Evolutionary conservation across 176 grass and related monocot species (phyloP).

Genomic region (Raddia distichophylla): DNA sequence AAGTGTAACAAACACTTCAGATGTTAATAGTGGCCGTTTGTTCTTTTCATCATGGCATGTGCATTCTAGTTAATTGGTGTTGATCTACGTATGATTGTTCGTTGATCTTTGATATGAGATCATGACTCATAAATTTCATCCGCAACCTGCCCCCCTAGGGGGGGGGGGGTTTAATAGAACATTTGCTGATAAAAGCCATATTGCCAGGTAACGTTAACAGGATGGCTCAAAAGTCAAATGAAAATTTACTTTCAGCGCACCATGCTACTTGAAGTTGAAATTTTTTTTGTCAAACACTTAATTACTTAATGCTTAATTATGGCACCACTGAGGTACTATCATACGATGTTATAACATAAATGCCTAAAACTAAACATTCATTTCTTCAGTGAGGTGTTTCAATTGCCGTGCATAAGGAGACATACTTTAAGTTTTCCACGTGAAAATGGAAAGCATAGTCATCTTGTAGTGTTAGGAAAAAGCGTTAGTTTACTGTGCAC

Average conservation of each 20-base stretch:
- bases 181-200: not conserved
- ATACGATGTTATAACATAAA: not conserved
- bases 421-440: not conserved
- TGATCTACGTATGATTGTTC: conserved; percentile 12
- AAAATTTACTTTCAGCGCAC: conserved; percentile 9
- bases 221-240: conserved; percentile 14
- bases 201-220: not conserved
- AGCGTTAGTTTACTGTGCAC: not conserved
- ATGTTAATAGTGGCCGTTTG: not conserved
- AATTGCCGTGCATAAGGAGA: conserved; percentile 9
- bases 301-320: not conserved
- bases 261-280: conserved; percentile 22
- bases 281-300: not conserved
- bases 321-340: not conserved
- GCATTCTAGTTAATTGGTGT: not conserved
- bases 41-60: not conserved
- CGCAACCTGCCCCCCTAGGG: too few relatives aligned
- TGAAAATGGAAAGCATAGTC: conserved; percentile 4
- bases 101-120: conserved; percentile 12
- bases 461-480: conserved; percentile 18
- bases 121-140: not conserved
- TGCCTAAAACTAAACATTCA: not conserved
- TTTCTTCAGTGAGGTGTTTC: conserved; percentile 9
- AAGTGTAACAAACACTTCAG: too few relatives aligned
- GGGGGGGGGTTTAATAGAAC: not conserved